Base-by-base conservation (phyloP, 192 early-diverging fungal species). In the Irineochytrium annulatum region DNA sequence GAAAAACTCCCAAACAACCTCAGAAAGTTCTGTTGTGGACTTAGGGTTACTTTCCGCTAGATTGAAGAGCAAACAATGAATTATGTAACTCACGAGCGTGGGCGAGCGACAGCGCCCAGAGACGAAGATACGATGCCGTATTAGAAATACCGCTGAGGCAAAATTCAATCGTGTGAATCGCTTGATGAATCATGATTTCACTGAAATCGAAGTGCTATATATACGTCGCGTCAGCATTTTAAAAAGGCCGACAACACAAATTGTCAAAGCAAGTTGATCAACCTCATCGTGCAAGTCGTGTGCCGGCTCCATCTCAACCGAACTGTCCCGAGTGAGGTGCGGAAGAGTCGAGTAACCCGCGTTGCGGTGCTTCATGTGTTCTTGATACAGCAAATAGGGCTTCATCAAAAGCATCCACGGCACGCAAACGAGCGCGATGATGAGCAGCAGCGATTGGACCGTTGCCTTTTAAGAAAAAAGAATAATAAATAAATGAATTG, bases 151-250 rank as follows among this genome's bases (percentile, higher is more conserved):
- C 90, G 51, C 85, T 84, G 45, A 99, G 83, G 67, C 91, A 93
- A 71, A 94, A 99, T 72, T 99, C 97, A 66, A 99, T 98, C 4
- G 95, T 98, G 71, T 99, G 97, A 65, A 99, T 98, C 22, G 84
- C 79, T 74, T 96, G 94, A 77, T 98, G 90, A 65, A 99, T 94
- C 89, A 98, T 88, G 57, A 88, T 82, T 56, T 98, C 97, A 35
- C 87, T 80, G 78, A 98, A 98, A 59, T 98, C 95, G 81, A 95
- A 95, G 53, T 87, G 68, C 65, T 86, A 63, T 54, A 11, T 16
- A 19, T 37, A n/a, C n/a, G n/a, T n/a, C n/a, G n/a, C 20, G 16
- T 19, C 14, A 5, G 19, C 11, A 24, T 34, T 29, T 29, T 34
- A 27, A 41, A 13, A 8, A 4, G 37, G 29, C 17, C n/a, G 35